Evolutionary conservation across 148 eudicot genomes (phyloP), one percentile per base, ranked within the genome.

Genomic region (Polygonum aviculare): DNA sequence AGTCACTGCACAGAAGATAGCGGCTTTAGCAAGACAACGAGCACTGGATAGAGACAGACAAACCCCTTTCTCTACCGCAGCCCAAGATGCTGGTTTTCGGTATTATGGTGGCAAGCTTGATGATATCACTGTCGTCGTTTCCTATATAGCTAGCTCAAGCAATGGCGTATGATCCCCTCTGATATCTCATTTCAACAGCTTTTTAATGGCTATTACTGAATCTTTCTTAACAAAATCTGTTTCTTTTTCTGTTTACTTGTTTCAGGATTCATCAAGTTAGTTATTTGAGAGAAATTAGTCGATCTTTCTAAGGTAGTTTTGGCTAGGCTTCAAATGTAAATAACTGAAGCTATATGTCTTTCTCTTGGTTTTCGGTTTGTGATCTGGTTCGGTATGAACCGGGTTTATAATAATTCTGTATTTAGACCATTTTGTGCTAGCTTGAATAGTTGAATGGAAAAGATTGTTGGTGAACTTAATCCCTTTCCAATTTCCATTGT

Each of bases 61-160:
- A 76, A 87, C 93, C 4, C 93, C 93, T 77, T 90, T 90, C 76
- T 88, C 93, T 39, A 57, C 89, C 55, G 93, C 91, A 62, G 93
- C 91, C 4, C 93, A 90, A 79, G 93, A 90, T 40, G 93, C 93
- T 36, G 93, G 93, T 44, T 83, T 84, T 51, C 89, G 83, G 3
- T 90, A 86, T 63, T 81, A 83, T 76, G 93, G 93, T 76, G 93
- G 93, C 74, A 90, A 90, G 81, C 91, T 87, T 49, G 93, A 90
- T 60, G 93, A 90, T 79, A 87, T 86, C 80, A 90, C 93, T 31
- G 93, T 90, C 47, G 89, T 90, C 35, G 91, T 90, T 55, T 87
- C 93, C 31, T 87, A 83, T 47, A 88, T 90, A 52, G 80, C 88
- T 69, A 81, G 77, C 72, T 69, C 81, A 52, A 67, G 78, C 54